Conservation (phyloP, 306 rosid species). For the Dalbergia oliveri region DNA sequence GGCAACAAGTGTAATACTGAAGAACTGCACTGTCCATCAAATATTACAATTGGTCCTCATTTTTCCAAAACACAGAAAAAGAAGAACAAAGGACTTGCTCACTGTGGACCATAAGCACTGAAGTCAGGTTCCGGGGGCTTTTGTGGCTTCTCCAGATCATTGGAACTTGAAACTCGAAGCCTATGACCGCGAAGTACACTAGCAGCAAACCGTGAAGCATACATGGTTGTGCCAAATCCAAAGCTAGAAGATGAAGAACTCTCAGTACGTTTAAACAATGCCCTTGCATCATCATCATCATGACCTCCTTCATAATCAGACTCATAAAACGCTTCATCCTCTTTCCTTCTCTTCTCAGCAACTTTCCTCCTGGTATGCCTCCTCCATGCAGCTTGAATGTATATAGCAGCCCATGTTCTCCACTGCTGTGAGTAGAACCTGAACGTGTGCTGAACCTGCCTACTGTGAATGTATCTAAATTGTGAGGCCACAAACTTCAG, state of each 20-base stretch:
- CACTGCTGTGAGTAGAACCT: constrained; percentile 95
- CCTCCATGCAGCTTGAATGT: constrained; percentile 89
- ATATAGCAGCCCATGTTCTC: constrained; percentile 95
- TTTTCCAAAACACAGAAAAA: neutral
- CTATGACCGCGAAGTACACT: constrained; percentile 72
- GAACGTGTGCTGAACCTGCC: constrained; percentile 91
- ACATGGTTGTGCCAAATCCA: constrained; percentile 64
- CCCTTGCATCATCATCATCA: constrained; percentile 37
- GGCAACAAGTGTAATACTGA: constrained; percentile 1
- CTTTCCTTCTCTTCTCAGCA: constrained; percentile 59
- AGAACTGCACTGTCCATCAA: constrained; percentile 1
- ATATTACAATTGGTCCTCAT: constrained; percentile 12
- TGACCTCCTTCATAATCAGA: constrained; percentile 39
- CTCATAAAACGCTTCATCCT: constrained; percentile 48
- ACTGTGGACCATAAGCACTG: constrained; percentile 46
- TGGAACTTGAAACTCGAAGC: constrained; percentile 55
- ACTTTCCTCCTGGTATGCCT: constrained; percentile 59
- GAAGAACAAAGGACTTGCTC: neutral
- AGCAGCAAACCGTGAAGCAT: constrained; percentile 82
- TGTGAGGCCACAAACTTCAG: constrained; percentile 88
- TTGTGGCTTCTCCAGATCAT: constrained; percentile 43
- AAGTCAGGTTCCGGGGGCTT: constrained; percentile 92
- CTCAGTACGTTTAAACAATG: constrained; percentile 34
- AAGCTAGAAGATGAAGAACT: constrained; percentile 41
- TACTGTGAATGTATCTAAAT: constrained; percentile 84